A percentile compares a stretch with the other conserved stretches of the same genome.
Conservation (phyloP, 2,329 filamentous ascomycete species). For the Ophiostoma angusticollis region DNA sequence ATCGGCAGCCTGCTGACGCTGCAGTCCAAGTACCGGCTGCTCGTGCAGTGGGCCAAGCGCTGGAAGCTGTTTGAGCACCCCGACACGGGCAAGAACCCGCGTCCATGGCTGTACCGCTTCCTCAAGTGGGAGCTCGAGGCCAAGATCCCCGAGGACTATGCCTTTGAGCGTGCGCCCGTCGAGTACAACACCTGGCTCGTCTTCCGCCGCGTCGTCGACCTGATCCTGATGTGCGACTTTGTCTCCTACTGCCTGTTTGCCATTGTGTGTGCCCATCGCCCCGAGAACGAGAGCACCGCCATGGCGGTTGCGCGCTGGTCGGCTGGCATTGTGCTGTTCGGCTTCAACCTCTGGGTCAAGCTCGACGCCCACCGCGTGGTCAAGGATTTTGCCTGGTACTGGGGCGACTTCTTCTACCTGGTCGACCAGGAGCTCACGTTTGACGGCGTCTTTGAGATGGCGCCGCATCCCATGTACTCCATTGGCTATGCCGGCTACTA, state of each 20-base stretch:
- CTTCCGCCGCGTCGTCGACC: conserved; percentile 86
- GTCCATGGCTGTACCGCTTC: conserved; percentile 68
- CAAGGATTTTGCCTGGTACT: conserved; percentile 99
- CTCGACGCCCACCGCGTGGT: conserved; percentile 94
- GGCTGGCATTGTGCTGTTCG: conserved; percentile 62
- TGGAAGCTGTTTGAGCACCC: conserved; percentile 79
- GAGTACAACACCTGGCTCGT: conserved; percentile 99
- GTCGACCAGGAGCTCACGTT: conserved; percentile 97
- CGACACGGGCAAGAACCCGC: conserved; percentile 64
- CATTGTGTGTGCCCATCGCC: conserved; percentile 68
- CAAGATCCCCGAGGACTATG: conserved; percentile 89
- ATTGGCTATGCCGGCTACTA: conserved; percentile 98
- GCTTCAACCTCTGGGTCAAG: conserved; percentile 98
- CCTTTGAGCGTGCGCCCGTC: conserved; percentile 80
- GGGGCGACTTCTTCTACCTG: conserved; percentile 98
- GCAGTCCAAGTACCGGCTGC: conserved; percentile 77
- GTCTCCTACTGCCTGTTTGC: conserved; percentile 94
- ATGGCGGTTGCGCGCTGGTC: conserved; percentile 67
- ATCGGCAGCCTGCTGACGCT: conserved; percentile 81
- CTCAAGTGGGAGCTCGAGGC: conserved; percentile 84
- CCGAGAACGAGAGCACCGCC: conserved; percentile 54
- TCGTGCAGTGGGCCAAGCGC: conserved; percentile 79
- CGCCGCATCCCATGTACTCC: conserved; percentile 97
- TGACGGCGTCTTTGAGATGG: conserved; percentile 98
- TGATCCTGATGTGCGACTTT: conserved; percentile 99